phyloP scores from a whole-genome alignment of 2,329 filamentous ascomycete genomes.

The Hirsutella minnesotensis region DNA sequence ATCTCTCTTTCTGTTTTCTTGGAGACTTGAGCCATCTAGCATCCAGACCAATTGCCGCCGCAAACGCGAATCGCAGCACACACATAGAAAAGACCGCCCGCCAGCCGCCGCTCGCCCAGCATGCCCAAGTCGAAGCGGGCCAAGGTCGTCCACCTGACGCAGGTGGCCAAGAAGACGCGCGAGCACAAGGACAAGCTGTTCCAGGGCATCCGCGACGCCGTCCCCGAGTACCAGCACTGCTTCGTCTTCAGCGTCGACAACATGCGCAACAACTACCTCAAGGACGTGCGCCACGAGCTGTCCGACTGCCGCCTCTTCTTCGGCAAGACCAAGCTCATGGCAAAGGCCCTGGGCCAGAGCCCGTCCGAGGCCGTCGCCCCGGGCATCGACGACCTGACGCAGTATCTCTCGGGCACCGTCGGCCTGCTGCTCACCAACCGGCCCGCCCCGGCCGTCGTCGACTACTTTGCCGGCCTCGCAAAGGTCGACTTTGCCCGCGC shows the following conservation, averaged over 20 bases:
- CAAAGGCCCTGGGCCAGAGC: conserved; percentile 75
- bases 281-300: conserved; percentile 77
- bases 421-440: conserved; percentile 87
- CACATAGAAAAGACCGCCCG: not conserved
- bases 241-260: conserved; percentile 93
- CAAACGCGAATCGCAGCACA: not conserved
- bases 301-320: conserved; percentile 80
- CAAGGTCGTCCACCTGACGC: conserved; percentile 78
- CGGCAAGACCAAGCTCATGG: conserved; percentile 98
- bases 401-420: conserved; percentile 67
- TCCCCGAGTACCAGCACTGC: conserved; percentile 79
- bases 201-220: conserved; percentile 72
- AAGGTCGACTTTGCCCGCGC: conserved; percentile 87
- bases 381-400: conserved; percentile 58
- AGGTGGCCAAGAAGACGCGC: conserved; percentile 84
- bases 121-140: conserved; percentile 98
- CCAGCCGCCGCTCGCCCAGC: conserved; percentile 16
- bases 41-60: no score
- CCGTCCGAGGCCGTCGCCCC: conserved; percentile 70
- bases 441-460: conserved; percentile 49
- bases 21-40: no score
- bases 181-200: conserved; percentile 88
- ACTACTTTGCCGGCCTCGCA: conserved; percentile 61
- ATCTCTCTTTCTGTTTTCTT: no score
- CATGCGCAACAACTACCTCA: conserved; percentile 95